Base-by-base conservation (phyloP, 2,329 filamentous ascomycete genomes). In the Fusarium vanettenii region DNA sequence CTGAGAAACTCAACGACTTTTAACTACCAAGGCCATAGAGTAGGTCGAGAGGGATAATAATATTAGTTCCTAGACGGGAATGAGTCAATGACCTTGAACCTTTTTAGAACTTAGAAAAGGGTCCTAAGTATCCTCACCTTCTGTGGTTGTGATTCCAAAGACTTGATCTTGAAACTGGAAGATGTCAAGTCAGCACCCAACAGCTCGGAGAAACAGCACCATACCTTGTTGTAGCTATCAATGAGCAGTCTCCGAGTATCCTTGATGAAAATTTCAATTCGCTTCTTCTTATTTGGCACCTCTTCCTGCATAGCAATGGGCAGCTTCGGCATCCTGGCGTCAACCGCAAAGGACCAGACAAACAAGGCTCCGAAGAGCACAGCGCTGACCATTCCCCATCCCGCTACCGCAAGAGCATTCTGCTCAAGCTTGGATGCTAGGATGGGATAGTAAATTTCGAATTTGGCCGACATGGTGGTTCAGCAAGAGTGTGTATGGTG, bases 1-100 rank as follows among this genome's bases (percentile, higher is more conserved):
- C 66, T 4, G 66, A 68, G 35, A 68, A 68, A 55, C 66, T 68
- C 22, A 68, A 37, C n/a, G 55, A 27, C 35, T 61, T 68, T 35
- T 68, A 55, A 29, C 60, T 55, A 5, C 60, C 33, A 14, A 68
- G 29, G 14, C 50, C 50, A 25, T 68, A 29, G 4, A 68, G 60
- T 7, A 60, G 14, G 27, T 52, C 20, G 13, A 67, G 48, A 6
- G 65, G 65, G 20, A 67, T 67, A 2, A 67, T 60, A 8, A 67
- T 67, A 20, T 59, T 67, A 14, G 60, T 67, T 18, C 65, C 65
- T 67, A 20, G 31, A 11, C 3, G 11, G 35, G 35, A 37, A 37
- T 37, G 14, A 37, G 35, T 37, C 35, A 37, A 37, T 37, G 35
- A 16, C 35, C 35, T 37, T 37, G 35, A 37, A 37, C 35, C 6